These are phyloP conservation scores for Kurtzmaniella natalensis DNA, from an alignment of 1,139 yeast genomes.

Conservation along the genomic window DNA sequence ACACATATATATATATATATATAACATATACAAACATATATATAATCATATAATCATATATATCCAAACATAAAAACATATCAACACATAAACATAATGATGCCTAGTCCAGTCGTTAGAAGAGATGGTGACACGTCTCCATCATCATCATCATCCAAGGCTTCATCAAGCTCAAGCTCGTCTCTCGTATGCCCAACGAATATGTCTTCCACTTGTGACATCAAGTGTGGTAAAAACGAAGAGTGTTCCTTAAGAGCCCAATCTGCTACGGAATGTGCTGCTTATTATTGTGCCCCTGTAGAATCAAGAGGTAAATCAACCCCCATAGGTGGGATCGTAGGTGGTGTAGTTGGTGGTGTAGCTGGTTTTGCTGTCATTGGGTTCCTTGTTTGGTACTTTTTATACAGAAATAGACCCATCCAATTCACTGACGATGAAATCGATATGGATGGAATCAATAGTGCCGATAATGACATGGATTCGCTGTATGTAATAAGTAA, in stretches of 20 bases:
- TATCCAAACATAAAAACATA: no score
- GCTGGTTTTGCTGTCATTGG: constrained; percentile 31
- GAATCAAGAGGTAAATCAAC: constrained; percentile 9
- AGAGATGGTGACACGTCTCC: neutral
- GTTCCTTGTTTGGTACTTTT: constrained; percentile 32
- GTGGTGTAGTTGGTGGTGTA: constrained; percentile 58
- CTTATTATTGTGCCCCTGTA: constrained; percentile 42
- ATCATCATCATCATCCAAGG: neutral
- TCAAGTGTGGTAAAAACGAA: constrained; percentile 44
- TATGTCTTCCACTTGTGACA: constrained; percentile 3
- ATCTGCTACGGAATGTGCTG: constrained; percentile 56
- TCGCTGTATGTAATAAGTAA: constrained; percentile 15
- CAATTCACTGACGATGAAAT: constrained; percentile 21
- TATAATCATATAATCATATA: no score
- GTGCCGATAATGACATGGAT: constrained; percentile 15
- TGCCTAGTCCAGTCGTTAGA: neutral
- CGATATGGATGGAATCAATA: constrained; percentile 13
- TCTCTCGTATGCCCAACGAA: constrained; percentile 39
- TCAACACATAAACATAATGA: no score
- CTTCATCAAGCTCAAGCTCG: neutral
- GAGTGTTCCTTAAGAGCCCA: constrained; percentile 49
- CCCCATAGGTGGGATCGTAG: constrained; percentile 56
- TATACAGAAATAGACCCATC: constrained; percentile 22
- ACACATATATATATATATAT: no score
- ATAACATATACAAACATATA: no score